phyloP scores from a whole-genome alignment of 805 yeast species.

The Zygosaccharomyces bailii region DNA sequence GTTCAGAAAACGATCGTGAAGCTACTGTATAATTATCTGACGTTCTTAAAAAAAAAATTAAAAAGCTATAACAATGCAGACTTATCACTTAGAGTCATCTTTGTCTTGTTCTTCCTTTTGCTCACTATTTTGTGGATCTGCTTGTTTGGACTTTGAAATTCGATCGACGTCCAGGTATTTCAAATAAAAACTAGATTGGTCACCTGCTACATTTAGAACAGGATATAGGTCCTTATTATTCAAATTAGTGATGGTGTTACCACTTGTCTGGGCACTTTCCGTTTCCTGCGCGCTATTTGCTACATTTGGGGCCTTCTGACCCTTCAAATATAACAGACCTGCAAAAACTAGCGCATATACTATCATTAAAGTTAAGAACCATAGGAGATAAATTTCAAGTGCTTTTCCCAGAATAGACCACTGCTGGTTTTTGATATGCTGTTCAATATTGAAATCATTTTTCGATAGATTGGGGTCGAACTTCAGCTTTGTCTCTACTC shows the following conservation, averaged over 20 bases:
- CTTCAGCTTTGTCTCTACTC: no score
- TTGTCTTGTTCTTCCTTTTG: constrained; percentile 1
- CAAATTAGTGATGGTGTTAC: constrained; percentile 1
- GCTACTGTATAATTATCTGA: not conserved
- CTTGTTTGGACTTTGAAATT: constrained; percentile 67
- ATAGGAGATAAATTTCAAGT: constrained; percentile 3
- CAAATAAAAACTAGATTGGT: constrained; percentile 5
- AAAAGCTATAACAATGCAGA: no score
- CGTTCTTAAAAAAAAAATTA: not conserved
- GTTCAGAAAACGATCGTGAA: constrained; percentile 36
- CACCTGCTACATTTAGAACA: constrained; percentile 2
- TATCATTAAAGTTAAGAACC: constrained; percentile 2
- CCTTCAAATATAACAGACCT: not conserved
- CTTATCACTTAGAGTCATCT: not conserved
- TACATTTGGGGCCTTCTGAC: not conserved
- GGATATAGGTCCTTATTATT: constrained; percentile 10
- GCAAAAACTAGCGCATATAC: constrained; percentile 1
- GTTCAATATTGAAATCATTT: not conserved
- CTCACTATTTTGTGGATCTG: constrained; percentile 14
- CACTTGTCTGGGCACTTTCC: constrained; percentile 1
- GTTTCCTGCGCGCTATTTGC: not conserved
- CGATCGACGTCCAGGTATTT: constrained; percentile 1
- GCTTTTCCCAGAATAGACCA: constrained; percentile 2
- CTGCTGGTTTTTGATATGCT: not conserved
- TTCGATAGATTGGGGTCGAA: not conserved